Percentiles rank a stretch among this genome's conserved stretches.
These are phyloP conservation scores for Nigrospora osmanthi DNA, from an alignment of 2,329 filamentous ascomycete species.

Conservation along the genomic window DNA sequence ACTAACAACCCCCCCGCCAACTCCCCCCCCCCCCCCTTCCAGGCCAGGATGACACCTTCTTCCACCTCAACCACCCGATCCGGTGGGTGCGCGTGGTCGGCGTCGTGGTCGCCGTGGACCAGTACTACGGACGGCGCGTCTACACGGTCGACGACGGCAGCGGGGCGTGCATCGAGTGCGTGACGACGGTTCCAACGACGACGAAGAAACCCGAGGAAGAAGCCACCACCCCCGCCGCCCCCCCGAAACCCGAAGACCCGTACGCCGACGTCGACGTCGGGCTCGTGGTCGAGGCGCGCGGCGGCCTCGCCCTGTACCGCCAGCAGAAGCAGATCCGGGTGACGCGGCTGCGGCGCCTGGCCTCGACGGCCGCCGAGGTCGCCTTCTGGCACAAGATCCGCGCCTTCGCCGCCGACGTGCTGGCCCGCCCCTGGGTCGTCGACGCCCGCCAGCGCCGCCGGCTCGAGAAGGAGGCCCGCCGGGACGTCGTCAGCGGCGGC, in stretches of 20 bases:
- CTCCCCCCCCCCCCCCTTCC: neutral
- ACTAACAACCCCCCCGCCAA: neutral
- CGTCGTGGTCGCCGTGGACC: slow-evolving; percentile 56
- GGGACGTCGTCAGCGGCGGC: slow-evolving; percentile 14
- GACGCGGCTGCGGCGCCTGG: slow-evolving; percentile 38
- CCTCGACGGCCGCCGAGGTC: slow-evolving; percentile 48
- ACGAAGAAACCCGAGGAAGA: neutral
- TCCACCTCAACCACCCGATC: slow-evolving; percentile 67
- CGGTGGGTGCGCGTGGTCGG: slow-evolving; percentile 68
- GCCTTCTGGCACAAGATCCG: slow-evolving; percentile 49
- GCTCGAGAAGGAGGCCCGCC: slow-evolving; percentile 39
- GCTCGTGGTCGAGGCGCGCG: slow-evolving; percentile 49
- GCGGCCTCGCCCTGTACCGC: slow-evolving; percentile 38
- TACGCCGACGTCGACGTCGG: slow-evolving; percentile 35
- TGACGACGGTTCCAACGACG: slow-evolving; percentile 15
- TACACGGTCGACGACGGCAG: slow-evolving; percentile 61
- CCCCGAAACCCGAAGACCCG: slow-evolving; percentile 18
- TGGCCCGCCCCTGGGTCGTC: slow-evolving; percentile 48
- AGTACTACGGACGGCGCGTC: slow-evolving; percentile 35
- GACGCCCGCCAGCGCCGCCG: slow-evolving; percentile 37
- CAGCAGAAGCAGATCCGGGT: slow-evolving; percentile 43
- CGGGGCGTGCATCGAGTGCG: slow-evolving; percentile 48
- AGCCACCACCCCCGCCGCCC: neutral
- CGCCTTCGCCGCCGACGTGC: slow-evolving; percentile 40
- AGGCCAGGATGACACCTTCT: slow-evolving; percentile 50